Conservation (phyloP, 495 filamentous ascomycete genomes). For the Neurospora sp. region DNA sequence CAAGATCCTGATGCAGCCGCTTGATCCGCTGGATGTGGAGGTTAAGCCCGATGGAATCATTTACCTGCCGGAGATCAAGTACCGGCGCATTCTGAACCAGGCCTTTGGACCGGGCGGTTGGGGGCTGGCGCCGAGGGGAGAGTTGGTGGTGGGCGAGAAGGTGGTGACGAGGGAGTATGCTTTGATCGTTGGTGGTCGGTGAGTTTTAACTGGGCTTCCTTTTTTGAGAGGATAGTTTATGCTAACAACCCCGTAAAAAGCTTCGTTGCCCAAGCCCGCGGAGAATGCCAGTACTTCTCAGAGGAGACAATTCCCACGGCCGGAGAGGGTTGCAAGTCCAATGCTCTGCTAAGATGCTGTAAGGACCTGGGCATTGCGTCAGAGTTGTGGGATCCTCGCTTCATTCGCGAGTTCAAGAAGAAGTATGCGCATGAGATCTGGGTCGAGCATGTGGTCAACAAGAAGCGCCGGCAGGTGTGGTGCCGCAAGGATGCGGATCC, state of each 20-base stretch:
- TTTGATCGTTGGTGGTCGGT: conserved; percentile 82
- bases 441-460: conserved; percentile 51
- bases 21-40: conserved; percentile 72
- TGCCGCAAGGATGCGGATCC: conserved; percentile 74
- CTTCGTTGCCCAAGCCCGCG: conserved; percentile 82
- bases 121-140: conserved; percentile 84
- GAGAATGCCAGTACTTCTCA: conserved; percentile 91
- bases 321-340: conserved; percentile 93
- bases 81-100: conserved; percentile 77
- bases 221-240: too few species aligned
- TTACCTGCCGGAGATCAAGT: conserved; percentile 98
- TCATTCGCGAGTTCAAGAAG: conserved; percentile 62
- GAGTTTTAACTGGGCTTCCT: conserved; percentile 19
- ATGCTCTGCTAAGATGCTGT: conserved; percentile 92
- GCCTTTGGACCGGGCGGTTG: conserved; percentile 95
- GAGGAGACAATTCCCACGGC: conserved; percentile 92
- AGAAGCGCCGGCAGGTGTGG: conserved; percentile 84
- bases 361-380: conserved; percentile 94
- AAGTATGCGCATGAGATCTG: conserved; percentile 62
- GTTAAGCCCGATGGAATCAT: conserved; percentile 95
- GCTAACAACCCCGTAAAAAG: conserved; percentile 30
- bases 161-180: conserved; percentile 92
- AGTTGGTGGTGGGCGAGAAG: conserved; percentile 81
- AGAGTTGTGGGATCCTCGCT: conserved; percentile 94
- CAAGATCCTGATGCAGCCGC: conserved; percentile 56